These are phyloP conservation scores for Allomyces macrogynus DNA, from an alignment of 192 early-diverging fungal genomes.

Conservation along the genomic window DNA sequence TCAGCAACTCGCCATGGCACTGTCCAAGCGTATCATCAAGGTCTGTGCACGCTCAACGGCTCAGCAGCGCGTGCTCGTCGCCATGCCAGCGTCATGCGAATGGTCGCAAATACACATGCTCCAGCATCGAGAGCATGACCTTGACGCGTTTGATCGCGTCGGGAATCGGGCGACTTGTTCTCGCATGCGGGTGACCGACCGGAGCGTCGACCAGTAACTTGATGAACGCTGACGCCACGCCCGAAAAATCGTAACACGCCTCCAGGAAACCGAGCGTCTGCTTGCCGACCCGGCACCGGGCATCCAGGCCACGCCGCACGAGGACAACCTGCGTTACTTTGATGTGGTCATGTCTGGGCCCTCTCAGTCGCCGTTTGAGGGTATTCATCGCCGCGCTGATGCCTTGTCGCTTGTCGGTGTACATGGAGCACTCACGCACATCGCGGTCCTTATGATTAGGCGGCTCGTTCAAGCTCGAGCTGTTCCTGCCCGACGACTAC, in stretches of 20 bases:
- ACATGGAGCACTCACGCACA: not conserved
- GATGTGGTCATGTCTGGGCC: slow-evolving; percentile 86
- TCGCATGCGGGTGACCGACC: not conserved
- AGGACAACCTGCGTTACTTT: slow-evolving; percentile 94
- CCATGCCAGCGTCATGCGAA: no score
- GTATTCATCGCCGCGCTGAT: slow-evolving; percentile 15
- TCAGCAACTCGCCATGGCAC: slow-evolving; percentile 9
- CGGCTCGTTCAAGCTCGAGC: slow-evolving; percentile 79
- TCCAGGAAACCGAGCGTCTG: slow-evolving; percentile 85
- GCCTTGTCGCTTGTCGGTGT: not conserved
- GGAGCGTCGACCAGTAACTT: not conserved
- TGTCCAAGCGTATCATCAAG: slow-evolving; percentile 31
- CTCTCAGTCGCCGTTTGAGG: slow-evolving; percentile 78
- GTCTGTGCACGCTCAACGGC: slow-evolving; percentile 3
- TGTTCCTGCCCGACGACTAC: slow-evolving; percentile 92
- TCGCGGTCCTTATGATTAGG: slow-evolving; percentile 20
- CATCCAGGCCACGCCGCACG: slow-evolving; percentile 68
- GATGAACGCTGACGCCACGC: not conserved
- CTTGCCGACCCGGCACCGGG: slow-evolving; percentile 85
- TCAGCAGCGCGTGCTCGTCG: not conserved
- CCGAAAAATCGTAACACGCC: not conserved
- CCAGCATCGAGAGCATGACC: no score
- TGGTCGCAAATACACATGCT: no score
- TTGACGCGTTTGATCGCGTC: no score
- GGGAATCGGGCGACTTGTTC: not conserved